Evolutionary conservation across 1,284 basidiomycete genomes (phyloP).

Genomic region (Leccinum subfulvum): DNA sequence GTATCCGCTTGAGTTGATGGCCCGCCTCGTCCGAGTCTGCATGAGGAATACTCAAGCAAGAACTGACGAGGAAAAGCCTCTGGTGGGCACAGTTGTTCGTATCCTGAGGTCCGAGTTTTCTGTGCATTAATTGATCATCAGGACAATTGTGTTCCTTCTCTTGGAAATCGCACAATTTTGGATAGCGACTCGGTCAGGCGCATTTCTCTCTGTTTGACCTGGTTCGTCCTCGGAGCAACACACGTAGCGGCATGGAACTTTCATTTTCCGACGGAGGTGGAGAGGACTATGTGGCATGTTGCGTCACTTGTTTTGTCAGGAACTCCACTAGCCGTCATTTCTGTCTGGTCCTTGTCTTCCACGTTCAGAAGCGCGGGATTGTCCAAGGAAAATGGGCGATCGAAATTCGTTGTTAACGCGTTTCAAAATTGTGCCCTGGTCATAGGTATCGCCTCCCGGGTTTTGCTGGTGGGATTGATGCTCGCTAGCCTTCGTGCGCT

Average conservation of each 20-base stretch:
- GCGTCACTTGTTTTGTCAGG: neutral
- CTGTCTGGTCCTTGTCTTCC: neutral
- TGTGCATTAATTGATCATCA: neutral
- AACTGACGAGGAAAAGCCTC: neutral
- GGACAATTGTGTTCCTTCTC: neutral
- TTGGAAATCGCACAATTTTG: neutral
- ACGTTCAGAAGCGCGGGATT: neutral
- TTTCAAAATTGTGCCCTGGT: neutral
- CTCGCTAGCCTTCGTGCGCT: neutral
- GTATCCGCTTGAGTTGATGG: neutral
- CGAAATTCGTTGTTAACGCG: neutral
- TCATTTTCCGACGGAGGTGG: neutral
- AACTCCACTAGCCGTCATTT: neutral
- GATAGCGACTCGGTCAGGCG: neutral
- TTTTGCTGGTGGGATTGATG: constrained; percentile 1
- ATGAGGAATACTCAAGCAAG: neutral
- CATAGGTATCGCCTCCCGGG: neutral
- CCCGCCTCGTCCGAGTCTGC: neutral
- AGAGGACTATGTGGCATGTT: neutral
- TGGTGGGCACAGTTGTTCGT: neutral
- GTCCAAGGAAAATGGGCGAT: neutral
- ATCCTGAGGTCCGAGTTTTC: neutral
- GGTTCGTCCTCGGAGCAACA: neutral
- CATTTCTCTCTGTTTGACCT: neutral
- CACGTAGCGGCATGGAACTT: neutral